Percentiles rank a stretch among this genome's conserved stretches.
Evolutionary conservation across 2,329 filamentous ascomycete species (phyloP).

Genomic region (Aspergillus caelatus): DNA sequence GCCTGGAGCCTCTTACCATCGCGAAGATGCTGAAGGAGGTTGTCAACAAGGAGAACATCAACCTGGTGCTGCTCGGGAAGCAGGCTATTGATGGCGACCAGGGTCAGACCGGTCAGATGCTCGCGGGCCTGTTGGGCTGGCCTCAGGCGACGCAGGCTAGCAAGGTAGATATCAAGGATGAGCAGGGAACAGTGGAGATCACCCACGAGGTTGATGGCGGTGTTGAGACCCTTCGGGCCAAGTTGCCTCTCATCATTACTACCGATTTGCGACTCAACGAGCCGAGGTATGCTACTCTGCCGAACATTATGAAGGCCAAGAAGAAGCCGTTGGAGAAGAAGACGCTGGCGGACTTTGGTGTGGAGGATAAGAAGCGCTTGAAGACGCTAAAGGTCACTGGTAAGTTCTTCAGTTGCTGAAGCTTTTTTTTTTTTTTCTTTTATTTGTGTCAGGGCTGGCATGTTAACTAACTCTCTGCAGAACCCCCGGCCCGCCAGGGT

Average conservation of each 20-base stretch:
- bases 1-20: conserved; percentile 83
- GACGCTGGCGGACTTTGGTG: conserved; percentile 77
- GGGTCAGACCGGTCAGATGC: conserved; percentile 96
- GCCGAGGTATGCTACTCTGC: conserved; percentile 90
- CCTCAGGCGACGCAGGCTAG: conserved; percentile 91
- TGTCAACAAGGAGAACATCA: conserved; percentile 81
- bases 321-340: conserved; percentile 98
- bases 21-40: conserved; percentile 85
- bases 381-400: conserved; percentile 88
- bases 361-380: conserved; percentile 73
- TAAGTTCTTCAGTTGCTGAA: conserved; percentile 48
- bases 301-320: conserved; percentile 99
- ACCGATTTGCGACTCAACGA: conserved; percentile 94
- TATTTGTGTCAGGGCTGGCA: conserved; percentile 8
- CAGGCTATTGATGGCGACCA: conserved; percentile 98
- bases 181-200: conserved; percentile 71
- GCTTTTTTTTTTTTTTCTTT: not conserved
- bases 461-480: conserved; percentile 46
- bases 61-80: conserved; percentile 92
- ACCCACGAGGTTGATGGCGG: conserved; percentile 94
- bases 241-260: conserved; percentile 90
- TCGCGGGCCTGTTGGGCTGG: conserved; percentile 90
- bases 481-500: conserved; percentile 84
- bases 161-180: conserved; percentile 73
- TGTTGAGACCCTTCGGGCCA: conserved; percentile 82